Base-by-base conservation (phyloP, 495 filamentous ascomycete species). In the Cercophora sp. region DNA sequence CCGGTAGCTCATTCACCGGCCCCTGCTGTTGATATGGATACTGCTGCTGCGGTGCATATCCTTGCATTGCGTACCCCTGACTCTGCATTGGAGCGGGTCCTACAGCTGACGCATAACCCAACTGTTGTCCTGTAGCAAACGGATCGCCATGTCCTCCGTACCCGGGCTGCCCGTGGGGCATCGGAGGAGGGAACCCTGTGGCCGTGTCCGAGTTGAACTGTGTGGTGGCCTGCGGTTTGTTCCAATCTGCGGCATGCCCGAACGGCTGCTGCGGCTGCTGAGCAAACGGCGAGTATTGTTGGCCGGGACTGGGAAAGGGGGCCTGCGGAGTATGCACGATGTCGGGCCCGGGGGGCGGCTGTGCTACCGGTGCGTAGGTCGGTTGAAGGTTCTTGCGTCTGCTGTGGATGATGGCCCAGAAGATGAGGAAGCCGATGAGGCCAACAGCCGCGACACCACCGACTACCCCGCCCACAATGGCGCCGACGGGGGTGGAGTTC, bases 401-500 rank as follows among this genome's bases (percentile, higher is more conserved):
- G 18, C 23, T 50, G 24, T 34, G 37, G 36, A 56, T 31, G 16
- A 69, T 5, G 24, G 58, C 58, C 37, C 64, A 56, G 10, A 72
- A 55, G 8, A 69, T 35, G 16, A 61, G 62, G 8, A 62, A 62
- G 20, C 48, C 11, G 34, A 71, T 55, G 19, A 74, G 43, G 6
- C 60, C 56, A 13, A 72, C 48, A 43, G 57, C 65, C 20, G 64
- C 62, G 31, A 73, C 57, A 4, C 70, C 71, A 3, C 71, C 71
- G 5, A 75, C 55, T 11, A 66, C 64, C 10, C 72, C 70, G 15
- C 72, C 72, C n/a, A 63, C 66, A 26, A 75, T 68, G 8, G 61
- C 66, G 10, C 60, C 65, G 5, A 61, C 43, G 34, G 55, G 59
- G 16, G 24, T 41, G 29, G 53, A 54, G 22, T 35, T 44, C 42